A percentile compares a stretch with the other conserved stretches of the same genome.
Conservation (phyloP, 805 yeast genomes). For the Zygosaccharomyces bailii region DNA sequence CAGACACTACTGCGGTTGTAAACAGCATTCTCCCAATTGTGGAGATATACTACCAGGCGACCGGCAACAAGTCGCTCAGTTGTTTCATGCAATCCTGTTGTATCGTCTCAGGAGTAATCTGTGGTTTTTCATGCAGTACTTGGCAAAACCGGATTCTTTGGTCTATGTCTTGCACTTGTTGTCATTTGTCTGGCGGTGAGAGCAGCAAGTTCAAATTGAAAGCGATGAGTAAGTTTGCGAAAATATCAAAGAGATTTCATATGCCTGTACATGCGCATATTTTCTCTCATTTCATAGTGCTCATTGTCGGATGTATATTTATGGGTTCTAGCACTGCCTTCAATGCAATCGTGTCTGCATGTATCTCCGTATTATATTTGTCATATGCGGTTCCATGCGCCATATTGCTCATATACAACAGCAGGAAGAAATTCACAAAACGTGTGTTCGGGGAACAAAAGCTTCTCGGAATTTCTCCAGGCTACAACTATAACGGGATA, state of each 20-base stretch:
- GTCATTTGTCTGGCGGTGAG: conserved; percentile 47
- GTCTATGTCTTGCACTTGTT: conserved; percentile 67
- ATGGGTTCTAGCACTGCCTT: conserved; percentile 66
- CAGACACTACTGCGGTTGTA: conserved; percentile 47
- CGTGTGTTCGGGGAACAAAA: neutral
- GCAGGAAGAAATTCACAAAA: conserved; percentile 37
- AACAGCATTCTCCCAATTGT: conserved; percentile 54
- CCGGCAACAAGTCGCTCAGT: conserved; percentile 53
- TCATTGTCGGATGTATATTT: conserved; percentile 57
- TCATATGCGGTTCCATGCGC: conserved; percentile 56
- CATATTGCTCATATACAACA: conserved; percentile 43
- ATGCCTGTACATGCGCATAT: conserved; percentile 61
- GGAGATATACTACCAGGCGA: conserved; percentile 59
- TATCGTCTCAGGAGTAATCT: conserved; percentile 52
- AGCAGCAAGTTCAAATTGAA: neutral
- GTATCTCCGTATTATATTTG: conserved; percentile 54
- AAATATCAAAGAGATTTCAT: conserved; percentile 44
- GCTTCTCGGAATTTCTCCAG: conserved; percentile 1
- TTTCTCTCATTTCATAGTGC: conserved; percentile 50
- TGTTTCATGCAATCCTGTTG: conserved; percentile 47
- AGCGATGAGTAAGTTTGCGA: conserved; percentile 8
- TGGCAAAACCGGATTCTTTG: conserved; percentile 68
- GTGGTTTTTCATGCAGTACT: conserved; percentile 59
- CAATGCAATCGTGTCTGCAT: conserved; percentile 59
- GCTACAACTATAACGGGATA: neutral